Evolutionary conservation across 2,329 filamentous ascomycete species (phyloP).

Genomic region (Ophiostoma quercus): DNA sequence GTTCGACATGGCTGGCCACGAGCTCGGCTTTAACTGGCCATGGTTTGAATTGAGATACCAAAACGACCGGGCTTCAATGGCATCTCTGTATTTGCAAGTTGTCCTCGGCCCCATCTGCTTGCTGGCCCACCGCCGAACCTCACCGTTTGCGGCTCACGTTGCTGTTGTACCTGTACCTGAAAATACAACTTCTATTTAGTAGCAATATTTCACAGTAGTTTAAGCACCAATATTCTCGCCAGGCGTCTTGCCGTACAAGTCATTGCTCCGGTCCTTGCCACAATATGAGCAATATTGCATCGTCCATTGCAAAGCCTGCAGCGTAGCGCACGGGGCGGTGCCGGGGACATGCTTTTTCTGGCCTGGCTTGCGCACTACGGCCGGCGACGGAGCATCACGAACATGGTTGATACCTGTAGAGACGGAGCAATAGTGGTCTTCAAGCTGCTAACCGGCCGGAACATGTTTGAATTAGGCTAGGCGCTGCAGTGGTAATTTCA

Average conservation of each 20-base stretch:
- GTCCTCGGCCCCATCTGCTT: neutral
- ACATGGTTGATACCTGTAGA: slow-evolving; percentile 1
- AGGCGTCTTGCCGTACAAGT: neutral
- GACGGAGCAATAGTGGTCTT: neutral
- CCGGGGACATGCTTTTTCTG: neutral
- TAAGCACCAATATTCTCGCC: too few species aligned
- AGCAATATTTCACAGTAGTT: too few species aligned
- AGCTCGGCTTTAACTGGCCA: too few species aligned
- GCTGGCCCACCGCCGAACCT: neutral
- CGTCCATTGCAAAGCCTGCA: too few species aligned
- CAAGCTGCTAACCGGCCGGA: neutral
- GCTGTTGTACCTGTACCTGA: neutral
- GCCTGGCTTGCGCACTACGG: neutral
- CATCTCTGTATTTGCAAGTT: neutral
- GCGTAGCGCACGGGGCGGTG: neutral
- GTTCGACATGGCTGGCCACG: too few species aligned
- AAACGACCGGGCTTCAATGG: too few species aligned
- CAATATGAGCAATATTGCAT: too few species aligned
- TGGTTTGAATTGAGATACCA: too few species aligned
- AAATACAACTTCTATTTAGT: neutral
- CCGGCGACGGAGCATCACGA: neutral
- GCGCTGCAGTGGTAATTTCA: neutral
- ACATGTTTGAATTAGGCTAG: neutral
- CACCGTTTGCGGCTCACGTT: neutral
- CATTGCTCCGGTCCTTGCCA: neutral